Conservation (phyloP, 306 rosid genomes). For the Rosa rugosa region DNA sequence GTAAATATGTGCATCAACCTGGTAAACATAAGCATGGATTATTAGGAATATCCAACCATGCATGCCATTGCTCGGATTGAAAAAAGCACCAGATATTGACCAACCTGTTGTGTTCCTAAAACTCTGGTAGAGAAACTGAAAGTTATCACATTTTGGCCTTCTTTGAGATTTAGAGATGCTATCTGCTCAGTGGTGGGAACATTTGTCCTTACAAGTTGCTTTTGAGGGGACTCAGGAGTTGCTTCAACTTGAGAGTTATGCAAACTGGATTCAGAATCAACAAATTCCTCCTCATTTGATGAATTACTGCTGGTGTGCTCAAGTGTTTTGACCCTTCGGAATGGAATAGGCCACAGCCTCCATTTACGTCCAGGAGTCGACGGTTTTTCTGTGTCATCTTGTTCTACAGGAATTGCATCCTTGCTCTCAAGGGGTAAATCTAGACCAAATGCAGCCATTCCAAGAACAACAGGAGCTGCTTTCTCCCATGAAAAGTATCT, state of each 20-base stretch:
- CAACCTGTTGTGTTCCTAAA: slow-evolving; percentile 88
- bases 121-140: slow-evolving; percentile 94
- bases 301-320: slow-evolving; percentile 62
- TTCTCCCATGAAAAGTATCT: slow-evolving; percentile 82
- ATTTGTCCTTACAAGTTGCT: slow-evolving; percentile 82
- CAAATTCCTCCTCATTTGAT: slow-evolving; percentile 79
- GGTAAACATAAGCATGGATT: slow-evolving; percentile 29
- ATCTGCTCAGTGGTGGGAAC: slow-evolving; percentile 94
- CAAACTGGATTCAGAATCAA: slow-evolving; percentile 75
- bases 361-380: slow-evolving; percentile 71
- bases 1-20: slow-evolving; percentile 99
- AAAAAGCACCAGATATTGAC: slow-evolving; percentile 31
- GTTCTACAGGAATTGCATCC: slow-evolving; percentile 77
- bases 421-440: slow-evolving; percentile 63
- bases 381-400: slow-evolving; percentile 47
- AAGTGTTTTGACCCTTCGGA: slow-evolving; percentile 82
- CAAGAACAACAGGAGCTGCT: slow-evolving; percentile 85
- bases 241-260: slow-evolving; percentile 38
- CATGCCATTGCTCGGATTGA: slow-evolving; percentile 3
- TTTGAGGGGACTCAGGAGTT: slow-evolving; percentile 56
- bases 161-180: slow-evolving; percentile 91
- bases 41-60: slow-evolving; percentile 13
- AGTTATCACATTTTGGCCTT: slow-evolving; percentile 88
- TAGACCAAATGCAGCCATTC: slow-evolving; percentile 66
- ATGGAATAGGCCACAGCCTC: slow-evolving; percentile 94